Evolutionary conservation across 2,329 filamentous ascomycete genomes (phyloP).

Genomic region (Microcera coccophila): DNA sequence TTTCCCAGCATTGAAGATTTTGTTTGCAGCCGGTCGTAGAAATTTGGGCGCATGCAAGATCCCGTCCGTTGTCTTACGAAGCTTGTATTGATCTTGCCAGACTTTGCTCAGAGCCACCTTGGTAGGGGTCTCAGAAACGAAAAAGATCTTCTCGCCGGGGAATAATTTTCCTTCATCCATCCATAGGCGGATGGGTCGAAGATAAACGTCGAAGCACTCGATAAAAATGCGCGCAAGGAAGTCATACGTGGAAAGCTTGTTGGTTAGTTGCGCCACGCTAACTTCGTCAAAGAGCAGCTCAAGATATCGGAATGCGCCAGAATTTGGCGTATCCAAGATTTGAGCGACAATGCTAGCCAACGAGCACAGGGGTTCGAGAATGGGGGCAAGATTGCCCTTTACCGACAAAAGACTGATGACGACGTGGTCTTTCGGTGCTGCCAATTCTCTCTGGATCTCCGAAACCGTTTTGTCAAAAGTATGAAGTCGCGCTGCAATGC

Average conservation of each 20-base stretch:
- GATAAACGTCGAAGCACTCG: slow-evolving; percentile 75
- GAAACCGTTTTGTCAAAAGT: slow-evolving; percentile 58
- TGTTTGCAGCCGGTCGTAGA: slow-evolving; percentile 62
- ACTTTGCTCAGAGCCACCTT: slow-evolving; percentile 59
- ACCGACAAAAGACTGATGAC: slow-evolving; percentile 65
- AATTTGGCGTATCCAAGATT: slow-evolving; percentile 46
- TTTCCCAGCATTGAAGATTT: slow-evolving; percentile 84
- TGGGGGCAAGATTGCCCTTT: slow-evolving; percentile 51
- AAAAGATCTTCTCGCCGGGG: slow-evolving; percentile 66
- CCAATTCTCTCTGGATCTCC: slow-evolving; percentile 56
- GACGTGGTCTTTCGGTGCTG: slow-evolving; percentile 49
- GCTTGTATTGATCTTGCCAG: slow-evolving; percentile 71
- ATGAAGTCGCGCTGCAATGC: slow-evolving; percentile 53
- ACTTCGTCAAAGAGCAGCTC: slow-evolving; percentile 72
- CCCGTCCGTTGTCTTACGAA: slow-evolving; percentile 59
- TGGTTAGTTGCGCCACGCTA: slow-evolving; percentile 65
- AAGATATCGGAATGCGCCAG: slow-evolving; percentile 66
- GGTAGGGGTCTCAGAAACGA: slow-evolving; percentile 59
- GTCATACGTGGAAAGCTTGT: slow-evolving; percentile 57
- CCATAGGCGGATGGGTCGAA: slow-evolving; percentile 76
- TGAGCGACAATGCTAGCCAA: slow-evolving; percentile 61
- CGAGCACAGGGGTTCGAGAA: slow-evolving; percentile 53
- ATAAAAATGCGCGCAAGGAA: slow-evolving; percentile 70
- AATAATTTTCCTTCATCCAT: slow-evolving; percentile 74
- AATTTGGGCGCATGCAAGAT: slow-evolving; percentile 69